These are phyloP conservation scores for Notholithocarpus densiflorus DNA, from an alignment of 306 rosid species.

Conservation along the genomic window DNA sequence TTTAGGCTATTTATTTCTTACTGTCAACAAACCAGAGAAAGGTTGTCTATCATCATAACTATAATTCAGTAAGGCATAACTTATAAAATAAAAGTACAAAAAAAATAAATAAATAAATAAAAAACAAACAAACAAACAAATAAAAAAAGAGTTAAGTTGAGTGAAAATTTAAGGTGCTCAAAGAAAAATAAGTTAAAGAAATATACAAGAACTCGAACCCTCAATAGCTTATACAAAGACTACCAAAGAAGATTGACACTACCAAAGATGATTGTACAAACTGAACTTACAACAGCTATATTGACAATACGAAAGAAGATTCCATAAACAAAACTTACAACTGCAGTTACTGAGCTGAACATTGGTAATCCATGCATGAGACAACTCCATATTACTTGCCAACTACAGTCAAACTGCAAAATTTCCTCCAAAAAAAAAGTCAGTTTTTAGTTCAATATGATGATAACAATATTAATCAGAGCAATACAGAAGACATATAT, in stretches of 20 bases:
- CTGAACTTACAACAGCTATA: no score
- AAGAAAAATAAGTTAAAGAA: no score
- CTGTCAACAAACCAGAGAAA: background rate
- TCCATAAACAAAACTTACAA: conserved; percentile 55
- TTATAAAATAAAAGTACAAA: no score
- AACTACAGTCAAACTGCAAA: conserved; percentile 63
- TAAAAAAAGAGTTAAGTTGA: no score
- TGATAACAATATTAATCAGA: background rate
- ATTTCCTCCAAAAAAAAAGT: conserved; percentile 20
- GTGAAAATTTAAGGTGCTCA: no score
- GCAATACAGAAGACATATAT: background rate
- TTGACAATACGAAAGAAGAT: background rate
- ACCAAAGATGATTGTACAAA: background rate
- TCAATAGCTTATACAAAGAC: background rate
- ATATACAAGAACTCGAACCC: background rate
- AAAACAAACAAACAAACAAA: no score
- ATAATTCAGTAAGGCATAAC: background rate
- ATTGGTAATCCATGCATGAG: conserved; percentile 75
- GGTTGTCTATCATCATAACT: background rate
- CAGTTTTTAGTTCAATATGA: conserved; percentile 6
- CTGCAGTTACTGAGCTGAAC: conserved; percentile 61
- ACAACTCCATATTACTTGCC: conserved; percentile 78
- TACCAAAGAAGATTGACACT: no score
- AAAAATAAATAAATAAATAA: no score
- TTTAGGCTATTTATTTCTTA: no score